Evolutionary conservation across 78 protist species (phyloP).

Genomic region (Cavenderia fasciculata): DNA sequence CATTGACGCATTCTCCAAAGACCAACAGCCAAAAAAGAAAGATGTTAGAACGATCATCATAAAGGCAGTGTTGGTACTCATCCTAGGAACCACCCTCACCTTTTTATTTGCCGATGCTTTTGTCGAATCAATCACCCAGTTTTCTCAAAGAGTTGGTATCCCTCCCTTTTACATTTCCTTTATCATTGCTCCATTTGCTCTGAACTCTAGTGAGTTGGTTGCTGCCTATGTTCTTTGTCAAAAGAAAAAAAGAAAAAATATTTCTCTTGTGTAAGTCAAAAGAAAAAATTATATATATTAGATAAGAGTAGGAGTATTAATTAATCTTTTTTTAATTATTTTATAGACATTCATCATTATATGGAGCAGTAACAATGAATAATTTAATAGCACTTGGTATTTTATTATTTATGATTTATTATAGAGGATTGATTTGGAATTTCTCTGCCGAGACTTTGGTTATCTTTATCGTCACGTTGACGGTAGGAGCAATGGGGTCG

Average conservation of each 20-base stretch:
- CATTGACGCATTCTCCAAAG: not conserved
- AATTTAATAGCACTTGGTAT: conserved; percentile 80
- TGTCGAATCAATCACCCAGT: conserved; percentile 20
- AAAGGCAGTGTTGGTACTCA: conserved; percentile 7
- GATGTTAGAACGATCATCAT: not conserved
- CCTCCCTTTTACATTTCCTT: conserved; percentile 83
- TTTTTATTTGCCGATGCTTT: conserved; percentile 76
- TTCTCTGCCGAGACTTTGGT: conserved; percentile 81
- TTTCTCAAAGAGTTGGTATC: conserved; percentile 14
- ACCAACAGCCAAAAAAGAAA: not conserved
- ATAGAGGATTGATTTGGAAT: conserved; percentile 74
- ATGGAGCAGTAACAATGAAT: conserved; percentile 89
- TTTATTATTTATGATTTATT: conserved; percentile 37
- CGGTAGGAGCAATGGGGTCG: not conserved
- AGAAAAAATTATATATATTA: not conserved
- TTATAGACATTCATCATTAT: conserved; percentile 21
- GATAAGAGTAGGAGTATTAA: not conserved
- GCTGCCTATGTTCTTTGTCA: conserved; percentile 17
- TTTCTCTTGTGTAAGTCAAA: conserved; percentile 47
- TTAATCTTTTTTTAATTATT: not conserved
- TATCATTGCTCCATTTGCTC: conserved; percentile 83
- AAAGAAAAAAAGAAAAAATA: conserved; percentile 60
- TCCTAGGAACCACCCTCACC: conserved; percentile 50
- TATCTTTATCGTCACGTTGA: conserved; percentile 9
- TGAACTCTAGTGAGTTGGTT: conserved; percentile 83